Evolutionary conservation across 2,329 filamentous ascomycete species (phyloP).

Genomic region (Magnaporthales sp.): DNA sequence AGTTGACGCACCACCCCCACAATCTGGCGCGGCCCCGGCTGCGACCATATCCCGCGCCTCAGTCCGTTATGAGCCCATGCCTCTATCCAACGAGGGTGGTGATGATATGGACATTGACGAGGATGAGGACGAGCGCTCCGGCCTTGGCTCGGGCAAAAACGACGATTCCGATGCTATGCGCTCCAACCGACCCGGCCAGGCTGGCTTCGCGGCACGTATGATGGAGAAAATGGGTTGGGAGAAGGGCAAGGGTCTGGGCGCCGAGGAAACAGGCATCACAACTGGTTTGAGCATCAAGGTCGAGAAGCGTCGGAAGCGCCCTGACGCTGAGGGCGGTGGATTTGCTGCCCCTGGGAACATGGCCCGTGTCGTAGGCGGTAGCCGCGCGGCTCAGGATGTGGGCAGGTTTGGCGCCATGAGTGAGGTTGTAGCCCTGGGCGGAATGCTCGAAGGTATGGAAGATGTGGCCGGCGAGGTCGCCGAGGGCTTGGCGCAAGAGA

Average conservation of each 20-base stretch:
- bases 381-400: constrained; percentile 30
- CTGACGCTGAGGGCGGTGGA: constrained; percentile 71
- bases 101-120: constrained; percentile 30
- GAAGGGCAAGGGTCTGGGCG: constrained; percentile 79
- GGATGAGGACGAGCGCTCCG: constrained; percentile 15
- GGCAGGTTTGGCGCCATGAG: constrained; percentile 64
- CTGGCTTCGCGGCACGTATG: constrained; percentile 76
- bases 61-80: constrained; percentile 55
- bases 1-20: constrained; percentile 13
- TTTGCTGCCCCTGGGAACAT: constrained; percentile 57
- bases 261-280: constrained; percentile 68
- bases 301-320: constrained; percentile 74
- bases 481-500: constrained; percentile 75
- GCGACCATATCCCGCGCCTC: constrained; percentile 69
- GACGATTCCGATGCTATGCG: constrained; percentile 5
- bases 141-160: constrained; percentile 17
- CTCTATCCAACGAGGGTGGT: constrained; percentile 14
- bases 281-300: constrained; percentile 76
- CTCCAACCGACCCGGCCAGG: constrained; percentile 66
- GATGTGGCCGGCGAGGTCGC: constrained; percentile 72
- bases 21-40: constrained; percentile 21
- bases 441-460: constrained; percentile 78
- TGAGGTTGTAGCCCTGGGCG: constrained; percentile 70
- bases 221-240: constrained; percentile 94
- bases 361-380: constrained; percentile 73